Evolutionary conservation across 768 basidiomycete genomes (phyloP).

Genomic region (Paxillus involutus): DNA sequence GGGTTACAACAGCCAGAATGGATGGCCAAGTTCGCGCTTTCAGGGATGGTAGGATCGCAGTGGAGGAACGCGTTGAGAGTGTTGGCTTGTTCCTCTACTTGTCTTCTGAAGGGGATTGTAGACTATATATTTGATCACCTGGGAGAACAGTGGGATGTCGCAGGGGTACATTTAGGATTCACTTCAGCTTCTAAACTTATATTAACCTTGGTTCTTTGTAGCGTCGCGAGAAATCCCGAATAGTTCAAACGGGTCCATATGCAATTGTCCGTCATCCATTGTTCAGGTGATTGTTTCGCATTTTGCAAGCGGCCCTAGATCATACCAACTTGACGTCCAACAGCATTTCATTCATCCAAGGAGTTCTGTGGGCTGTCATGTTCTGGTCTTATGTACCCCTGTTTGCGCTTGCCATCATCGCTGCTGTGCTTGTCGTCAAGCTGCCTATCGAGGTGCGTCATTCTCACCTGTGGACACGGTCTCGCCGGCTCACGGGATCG

Average conservation of each 20-base stretch:
- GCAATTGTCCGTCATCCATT: slow-evolving; percentile 31
- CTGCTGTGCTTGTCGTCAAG: slow-evolving; percentile 17
- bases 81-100: slow-evolving; percentile 13
- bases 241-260: slow-evolving; percentile 32
- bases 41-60: slow-evolving; percentile 6
- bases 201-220: neutral
- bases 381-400: slow-evolving; percentile 28
- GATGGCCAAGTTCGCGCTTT: slow-evolving; percentile 18
- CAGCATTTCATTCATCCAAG: too few species aligned
- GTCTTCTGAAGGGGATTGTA: neutral
- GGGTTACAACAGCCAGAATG: slow-evolving; percentile 26
- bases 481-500: neutral
- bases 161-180: slow-evolving; percentile 15
- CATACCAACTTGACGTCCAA: neutral
- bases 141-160: slow-evolving; percentile 21
- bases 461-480: too few species aligned
- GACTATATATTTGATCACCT: slow-evolving; percentile 4
- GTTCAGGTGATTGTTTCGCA: slow-evolving; percentile 17
- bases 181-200: neutral
- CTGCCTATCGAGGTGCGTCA: slow-evolving; percentile 27
- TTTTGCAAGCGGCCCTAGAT: neutral
- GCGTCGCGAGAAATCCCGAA: slow-evolving; percentile 24
- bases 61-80: slow-evolving; percentile 11
- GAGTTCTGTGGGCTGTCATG: neutral
- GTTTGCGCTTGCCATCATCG: slow-evolving; percentile 10